Conservation (phyloP, 768 basidiomycete genomes). For the Lactarius hengduanensis region DNA sequence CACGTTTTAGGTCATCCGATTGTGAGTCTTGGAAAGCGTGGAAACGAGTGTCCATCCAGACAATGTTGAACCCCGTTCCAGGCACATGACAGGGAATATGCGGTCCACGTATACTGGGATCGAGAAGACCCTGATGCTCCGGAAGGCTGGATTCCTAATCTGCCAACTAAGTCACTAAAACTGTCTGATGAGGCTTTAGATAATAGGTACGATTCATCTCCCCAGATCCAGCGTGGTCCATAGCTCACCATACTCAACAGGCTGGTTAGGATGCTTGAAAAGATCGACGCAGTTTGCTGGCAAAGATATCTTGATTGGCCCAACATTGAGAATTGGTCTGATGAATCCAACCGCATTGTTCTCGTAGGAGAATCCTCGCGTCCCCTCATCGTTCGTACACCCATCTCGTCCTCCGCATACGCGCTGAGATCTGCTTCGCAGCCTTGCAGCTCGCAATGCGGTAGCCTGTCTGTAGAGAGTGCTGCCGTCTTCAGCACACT, state of each 20-base stretch:
- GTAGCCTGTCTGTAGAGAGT: slow-evolving; percentile 22
- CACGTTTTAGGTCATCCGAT: slow-evolving; percentile 22
- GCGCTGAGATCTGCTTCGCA: not conserved
- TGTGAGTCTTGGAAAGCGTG: slow-evolving; percentile 13
- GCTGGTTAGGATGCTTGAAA: slow-evolving; percentile 15
- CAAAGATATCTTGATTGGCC: slow-evolving; percentile 21
- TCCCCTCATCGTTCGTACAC: slow-evolving; percentile 23
- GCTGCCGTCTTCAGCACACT: slow-evolving; percentile 22
- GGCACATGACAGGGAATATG: slow-evolving; percentile 13
- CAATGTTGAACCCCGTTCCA: not conserved
- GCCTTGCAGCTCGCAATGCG: slow-evolving; percentile 23
- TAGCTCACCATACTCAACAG: slow-evolving; percentile 11
- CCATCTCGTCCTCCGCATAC: not conserved
- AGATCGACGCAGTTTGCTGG: slow-evolving; percentile 17
- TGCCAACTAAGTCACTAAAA: slow-evolving; percentile 11
- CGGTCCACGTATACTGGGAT: slow-evolving; percentile 25
- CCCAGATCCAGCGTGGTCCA: not conserved
- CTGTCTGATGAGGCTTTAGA: slow-evolving; percentile 13
- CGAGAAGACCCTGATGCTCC: slow-evolving; percentile 18
- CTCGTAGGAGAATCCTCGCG: slow-evolving; percentile 27
- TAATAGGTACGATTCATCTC: slow-evolving; percentile 8
- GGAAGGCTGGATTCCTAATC: slow-evolving; percentile 22
- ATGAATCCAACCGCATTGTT: slow-evolving; percentile 24
- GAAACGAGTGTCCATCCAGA: not conserved
- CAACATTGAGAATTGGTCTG: slow-evolving; percentile 26